Base-by-base conservation (phyloP, 148 eudicot species). In the Fagopyrum tataricum region DNA sequence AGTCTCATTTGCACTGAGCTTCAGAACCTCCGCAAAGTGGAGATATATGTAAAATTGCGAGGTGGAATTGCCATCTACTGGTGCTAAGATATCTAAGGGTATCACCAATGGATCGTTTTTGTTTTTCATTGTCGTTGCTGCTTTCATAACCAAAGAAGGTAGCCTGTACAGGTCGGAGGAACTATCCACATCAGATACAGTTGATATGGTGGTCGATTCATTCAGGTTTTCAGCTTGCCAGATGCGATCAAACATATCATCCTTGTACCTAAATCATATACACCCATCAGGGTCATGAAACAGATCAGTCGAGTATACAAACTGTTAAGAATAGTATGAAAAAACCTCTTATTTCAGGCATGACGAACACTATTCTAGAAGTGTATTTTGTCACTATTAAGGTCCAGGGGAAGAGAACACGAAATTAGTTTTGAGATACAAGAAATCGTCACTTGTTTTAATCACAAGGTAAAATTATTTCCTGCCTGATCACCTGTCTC, bases 171-270 rank as follows among this genome's bases (percentile, higher is more conserved):
- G 15, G 18, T 5, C 20, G 6, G 43, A 39, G 15, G 44, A 40
- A 26, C 13, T 51, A 21, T 40, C 75, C 40, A 73, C 31, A 21
- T 20, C 51, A 1, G 18, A 42, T 44, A 14, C 6, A 42, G 72
- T 69, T 43, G 72, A 39, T 10, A 69, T 44, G 14, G 26, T 42
- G 52, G 49, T 11, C 44, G 31, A 10, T 2, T 49, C 3, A 24
- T 12, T 1, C 17, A 52, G 23, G n/a, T 6, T 18, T 7, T 0
- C 40, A 24, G 67, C 15, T 17, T 0, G 7, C 75, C 67, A 73
- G 14, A 53, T 73, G 12, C 75, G 75, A 73, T 73, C 75, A 53
- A 49, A 73, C 3, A 48, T n/a, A 53, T 73, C 75, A 51, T 73
- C 67, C 44, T 73, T 52, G 64, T 73, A 52, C 66, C 75, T 73